A percentile compares a stretch with the other conserved stretches of the same genome.
Conservation (phyloP, 2,329 filamentous ascomycete species). For the Nigrospora sphaerica region DNA sequence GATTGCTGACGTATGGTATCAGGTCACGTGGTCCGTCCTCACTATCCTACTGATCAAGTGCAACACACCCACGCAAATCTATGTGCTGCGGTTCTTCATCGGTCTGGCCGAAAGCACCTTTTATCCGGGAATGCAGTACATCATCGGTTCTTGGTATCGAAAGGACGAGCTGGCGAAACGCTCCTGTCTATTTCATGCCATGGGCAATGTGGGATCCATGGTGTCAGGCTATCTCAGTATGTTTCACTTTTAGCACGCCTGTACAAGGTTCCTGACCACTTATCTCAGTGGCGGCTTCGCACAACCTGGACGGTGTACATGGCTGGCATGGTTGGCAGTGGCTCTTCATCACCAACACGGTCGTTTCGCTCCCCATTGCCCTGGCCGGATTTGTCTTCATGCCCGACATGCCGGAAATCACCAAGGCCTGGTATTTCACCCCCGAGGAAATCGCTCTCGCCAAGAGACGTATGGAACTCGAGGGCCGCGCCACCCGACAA, state of each 20-base stretch:
- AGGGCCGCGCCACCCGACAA: slow-evolving; percentile 34
- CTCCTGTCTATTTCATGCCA: slow-evolving; percentile 28
- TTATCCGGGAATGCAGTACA: slow-evolving; percentile 25
- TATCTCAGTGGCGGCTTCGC: slow-evolving; percentile 35
- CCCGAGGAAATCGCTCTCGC: slow-evolving; percentile 29
- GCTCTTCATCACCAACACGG: slow-evolving; percentile 46
- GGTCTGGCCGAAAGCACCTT: slow-evolving; percentile 21
- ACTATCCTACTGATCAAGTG: slow-evolving; percentile 25
- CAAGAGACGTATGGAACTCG: slow-evolving; percentile 32
- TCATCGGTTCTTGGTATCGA: slow-evolving; percentile 29
- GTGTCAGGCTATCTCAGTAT: slow-evolving; percentile 43
- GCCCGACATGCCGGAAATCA: slow-evolving; percentile 32
- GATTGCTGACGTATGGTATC: neutral
- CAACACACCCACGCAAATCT: slow-evolving; percentile 22
- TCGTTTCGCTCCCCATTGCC: slow-evolving; percentile 45
- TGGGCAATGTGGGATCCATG: slow-evolving; percentile 19
- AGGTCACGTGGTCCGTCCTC: slow-evolving; percentile 19
- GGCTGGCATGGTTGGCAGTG: slow-evolving; percentile 48
- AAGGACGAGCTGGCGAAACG: slow-evolving; percentile 38
- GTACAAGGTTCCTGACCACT: no score
- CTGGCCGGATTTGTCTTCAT: slow-evolving; percentile 38
- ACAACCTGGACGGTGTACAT: slow-evolving; percentile 36
- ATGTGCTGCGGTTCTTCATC: slow-evolving; percentile 26
- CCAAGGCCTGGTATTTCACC: slow-evolving; percentile 28
- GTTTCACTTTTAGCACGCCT: neutral